Evolutionary conservation across 2,329 filamentous ascomycete species (phyloP).

Genomic region (Neonectria neomacrospora): DNA sequence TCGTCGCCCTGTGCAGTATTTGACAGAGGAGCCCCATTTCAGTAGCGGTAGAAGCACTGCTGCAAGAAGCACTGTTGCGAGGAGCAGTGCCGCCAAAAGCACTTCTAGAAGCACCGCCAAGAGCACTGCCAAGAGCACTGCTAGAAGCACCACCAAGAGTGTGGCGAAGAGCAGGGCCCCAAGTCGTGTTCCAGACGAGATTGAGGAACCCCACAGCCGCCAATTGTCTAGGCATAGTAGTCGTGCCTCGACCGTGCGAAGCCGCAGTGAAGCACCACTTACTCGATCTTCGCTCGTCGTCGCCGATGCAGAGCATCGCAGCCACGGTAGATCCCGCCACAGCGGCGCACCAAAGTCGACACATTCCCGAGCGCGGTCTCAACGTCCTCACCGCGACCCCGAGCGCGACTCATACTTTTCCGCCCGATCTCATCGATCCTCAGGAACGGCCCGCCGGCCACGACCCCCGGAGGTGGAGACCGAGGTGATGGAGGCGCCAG

Average conservation of each 20-base stretch:
- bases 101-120: slow-evolving; percentile 29
- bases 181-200: slow-evolving; percentile 44
- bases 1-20: slow-evolving; percentile 37
- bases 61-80: slow-evolving; percentile 26
- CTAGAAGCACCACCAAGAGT: slow-evolving; percentile 35
- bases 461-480: slow-evolving; percentile 43
- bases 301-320: slow-evolving; percentile 55
- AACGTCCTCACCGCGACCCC: slow-evolving; percentile 42
- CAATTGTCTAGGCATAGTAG: slow-evolving; percentile 51
- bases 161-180: slow-evolving; percentile 37
- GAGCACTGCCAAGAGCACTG: slow-evolving; percentile 30
- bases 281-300: slow-evolving; percentile 53
- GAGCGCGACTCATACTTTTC: slow-evolving; percentile 60
- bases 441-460: slow-evolving; percentile 36
- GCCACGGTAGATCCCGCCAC: slow-evolving; percentile 53
- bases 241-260: slow-evolving; percentile 47
- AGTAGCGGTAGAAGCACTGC: slow-evolving; percentile 28
- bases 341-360: slow-evolving; percentile 44
- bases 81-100: slow-evolving; percentile 31
- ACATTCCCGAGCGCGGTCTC: slow-evolving; percentile 38
- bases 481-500: slow-evolving; percentile 42
- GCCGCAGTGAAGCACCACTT: slow-evolving; percentile 55
- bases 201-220: slow-evolving; percentile 55
- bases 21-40: slow-evolving; percentile 38
- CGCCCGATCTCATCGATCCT: slow-evolving; percentile 48